Percentiles rank a stretch among this genome's conserved stretches.
Evolutionary conservation across 2,329 filamentous ascomycete species (phyloP).

Genomic region (Sphaerostilbella broomeana): DNA sequence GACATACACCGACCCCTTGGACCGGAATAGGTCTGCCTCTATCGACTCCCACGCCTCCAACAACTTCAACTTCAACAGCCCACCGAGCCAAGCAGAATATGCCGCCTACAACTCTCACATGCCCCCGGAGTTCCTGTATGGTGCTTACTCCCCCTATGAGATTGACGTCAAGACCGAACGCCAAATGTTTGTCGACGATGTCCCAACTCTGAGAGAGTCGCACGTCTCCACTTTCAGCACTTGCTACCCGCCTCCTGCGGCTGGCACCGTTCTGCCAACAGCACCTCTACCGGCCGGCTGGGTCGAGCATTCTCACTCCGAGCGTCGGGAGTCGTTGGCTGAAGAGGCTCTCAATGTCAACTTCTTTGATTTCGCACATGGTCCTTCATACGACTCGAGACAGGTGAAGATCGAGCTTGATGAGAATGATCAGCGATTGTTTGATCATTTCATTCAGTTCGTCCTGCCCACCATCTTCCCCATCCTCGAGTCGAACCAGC

Average conservation of each 20-base stretch:
- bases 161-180: constrained; percentile 94
- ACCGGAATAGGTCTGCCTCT: constrained; percentile 67
- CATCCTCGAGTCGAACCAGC: constrained; percentile 82
- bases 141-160: constrained; percentile 70
- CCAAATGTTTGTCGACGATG: constrained; percentile 87
- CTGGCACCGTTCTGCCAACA: constrained; percentile 59
- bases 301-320: constrained; percentile 29
- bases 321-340: constrained; percentile 56
- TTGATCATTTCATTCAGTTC: constrained; percentile 85
- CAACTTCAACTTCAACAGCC: constrained; percentile 67
- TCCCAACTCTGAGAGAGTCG: constrained; percentile 78
- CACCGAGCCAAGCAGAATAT: constrained; percentile 47
- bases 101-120: constrained; percentile 58
- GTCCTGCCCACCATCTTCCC: constrained; percentile 89
- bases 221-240: constrained; percentile 89
- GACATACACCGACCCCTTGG: constrained; percentile 67
- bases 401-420: constrained; percentile 76
- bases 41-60: constrained; percentile 73
- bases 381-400: constrained; percentile 53
- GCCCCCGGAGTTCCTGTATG: constrained; percentile 54
- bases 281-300: constrained; percentile 61
- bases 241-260: constrained; percentile 71
- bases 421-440: constrained; percentile 75
- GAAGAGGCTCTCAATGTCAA: constrained; percentile 65
- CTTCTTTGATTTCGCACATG: constrained; percentile 77